phyloP scores from a whole-genome alignment of 148 eudicot genomes.

The Euryodendron excelsum region DNA sequence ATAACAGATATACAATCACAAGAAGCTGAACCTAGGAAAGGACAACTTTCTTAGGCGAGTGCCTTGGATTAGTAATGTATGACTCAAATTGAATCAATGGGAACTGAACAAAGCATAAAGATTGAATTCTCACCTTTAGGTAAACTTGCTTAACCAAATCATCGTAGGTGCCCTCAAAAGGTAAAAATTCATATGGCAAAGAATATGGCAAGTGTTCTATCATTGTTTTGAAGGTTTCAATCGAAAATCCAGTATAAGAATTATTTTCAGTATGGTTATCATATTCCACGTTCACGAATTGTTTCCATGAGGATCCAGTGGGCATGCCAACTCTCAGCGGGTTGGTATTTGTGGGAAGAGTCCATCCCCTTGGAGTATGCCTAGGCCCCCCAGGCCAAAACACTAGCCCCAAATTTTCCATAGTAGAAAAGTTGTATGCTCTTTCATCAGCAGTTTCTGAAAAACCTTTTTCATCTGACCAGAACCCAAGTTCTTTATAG shows the following conservation, averaged over 20 bases:
- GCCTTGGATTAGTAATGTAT: too few species aligned
- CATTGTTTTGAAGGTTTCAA: constrained; percentile 19
- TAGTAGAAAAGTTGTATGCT: not conserved
- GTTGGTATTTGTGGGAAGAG: constrained; percentile 3
- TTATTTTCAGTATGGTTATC: not conserved
- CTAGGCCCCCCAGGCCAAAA: constrained; percentile 20
- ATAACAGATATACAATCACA: too few species aligned
- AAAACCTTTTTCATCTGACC: constrained; percentile 25
- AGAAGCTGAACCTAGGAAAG: too few species aligned
- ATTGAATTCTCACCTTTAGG: constrained; percentile 6
- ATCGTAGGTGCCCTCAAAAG: constrained; percentile 14
- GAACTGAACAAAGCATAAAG: too few species aligned
- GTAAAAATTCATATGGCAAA: constrained; percentile 14
- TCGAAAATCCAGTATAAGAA: constrained; percentile 14
- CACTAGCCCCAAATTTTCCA: constrained; percentile 11
- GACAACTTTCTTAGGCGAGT: too few species aligned
- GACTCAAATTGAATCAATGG: too few species aligned
- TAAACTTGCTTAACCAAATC: constrained; percentile 20
- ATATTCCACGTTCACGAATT: constrained; percentile 14
- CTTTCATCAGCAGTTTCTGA: constrained; percentile 5
- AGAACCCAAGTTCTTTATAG: constrained; percentile 22
- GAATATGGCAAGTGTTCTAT: constrained; percentile 7
- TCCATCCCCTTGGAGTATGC: constrained; percentile 21
- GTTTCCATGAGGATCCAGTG: not conserved
- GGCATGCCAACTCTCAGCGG: constrained; percentile 28